Base-by-base conservation (phyloP, 2,329 filamentous ascomycete genomes). In the Botrytis tulipae region DNA sequence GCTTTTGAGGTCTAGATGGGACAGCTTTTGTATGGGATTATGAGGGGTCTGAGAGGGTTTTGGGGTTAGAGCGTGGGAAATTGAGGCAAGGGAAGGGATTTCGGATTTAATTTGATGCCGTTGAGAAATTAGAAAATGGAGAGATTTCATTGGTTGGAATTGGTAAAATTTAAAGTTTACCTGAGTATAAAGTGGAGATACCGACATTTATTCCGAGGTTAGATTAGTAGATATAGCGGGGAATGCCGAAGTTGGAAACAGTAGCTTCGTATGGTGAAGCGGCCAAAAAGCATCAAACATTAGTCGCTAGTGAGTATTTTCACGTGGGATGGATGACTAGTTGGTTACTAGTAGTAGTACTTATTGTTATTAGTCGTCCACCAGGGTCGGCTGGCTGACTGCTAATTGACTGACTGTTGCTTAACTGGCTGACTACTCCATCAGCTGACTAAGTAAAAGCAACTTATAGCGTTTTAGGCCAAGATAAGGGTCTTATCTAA, bases 391-490 rank as follows among this genome's bases (percentile, higher is more conserved):
- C 42, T 44, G 42, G 12, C 12, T 44, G 7, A 7, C 18, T 20
- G 6, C 42, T 44, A 7, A 10, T 18, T 4, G 40, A 44, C 44
- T 46, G 44, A 8, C 44, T 37, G 7, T 37, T 37, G 5, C 8
- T 18, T 40, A 12, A 44, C 18, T 46, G 18, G 7, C 44, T 46
- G 44, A 46, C 44, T 20, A 46, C 16, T 18, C 6, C 3, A 18
- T 44, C 1, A 9, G 44, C 20, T 48, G 48, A 54, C 48, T 54
- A 54, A 54, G 48, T 6, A n/a, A 6, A 1, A 0, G 0, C 5
- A n/a, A 3, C 12, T 3, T 7, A 6, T 2, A 6, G 0, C 48
- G 3, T 8, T n/a, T n/a, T 16, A n/a, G 48, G 48, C 48, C 8
- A 54, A n/a, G 25, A 54, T 54, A 54, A 54, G 48, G 48, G 48